Evolutionary conservation across 2,329 filamentous ascomycete genomes (phyloP).

Genomic region (Fusarium domesticum): DNA sequence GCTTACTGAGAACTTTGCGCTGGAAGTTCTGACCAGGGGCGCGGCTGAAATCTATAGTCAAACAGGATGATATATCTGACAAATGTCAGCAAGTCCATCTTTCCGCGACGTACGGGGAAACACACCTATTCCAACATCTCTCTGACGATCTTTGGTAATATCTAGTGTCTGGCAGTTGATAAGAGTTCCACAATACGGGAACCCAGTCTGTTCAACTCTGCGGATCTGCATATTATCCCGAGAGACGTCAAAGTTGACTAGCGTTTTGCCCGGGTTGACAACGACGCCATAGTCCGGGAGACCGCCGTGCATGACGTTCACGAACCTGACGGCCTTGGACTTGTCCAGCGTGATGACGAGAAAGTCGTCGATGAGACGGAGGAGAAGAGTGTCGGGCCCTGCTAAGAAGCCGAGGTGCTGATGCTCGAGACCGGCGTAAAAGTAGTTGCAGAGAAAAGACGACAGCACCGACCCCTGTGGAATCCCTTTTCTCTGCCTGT

Average conservation of each 20-base stretch:
- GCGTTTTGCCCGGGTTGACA: constrained; percentile 74
- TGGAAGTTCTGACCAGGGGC: constrained; percentile 74
- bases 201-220: constrained; percentile 46
- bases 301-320: constrained; percentile 76
- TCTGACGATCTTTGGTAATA: constrained; percentile 65
- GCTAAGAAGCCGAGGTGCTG: constrained; percentile 65
- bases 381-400: constrained; percentile 57
- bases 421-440: constrained; percentile 84
- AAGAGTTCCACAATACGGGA: constrained; percentile 83
- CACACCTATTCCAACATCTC: constrained; percentile 50
- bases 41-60: constrained; percentile 75
- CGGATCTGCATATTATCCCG: constrained; percentile 54
- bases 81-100: constrained; percentile 1
- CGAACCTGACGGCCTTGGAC: constrained; percentile 66
- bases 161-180: constrained; percentile 75
- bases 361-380: constrained; percentile 91
- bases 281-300: constrained; percentile 75
- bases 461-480: constrained; percentile 91
- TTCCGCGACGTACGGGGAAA: constrained; percentile 1
- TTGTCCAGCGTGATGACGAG: constrained; percentile 75
- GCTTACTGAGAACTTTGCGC: constrained; percentile 69
- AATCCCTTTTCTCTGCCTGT: constrained; percentile 83
- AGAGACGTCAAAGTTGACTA: constrained; percentile 74
- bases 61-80: constrained; percentile 57
- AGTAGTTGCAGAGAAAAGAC: constrained; percentile 86